A percentile compares a stretch with the other conserved stretches of the same genome.
phyloP scores from a whole-genome alignment of 306 rosid species.

The Erythrophleum fordii region DNA sequence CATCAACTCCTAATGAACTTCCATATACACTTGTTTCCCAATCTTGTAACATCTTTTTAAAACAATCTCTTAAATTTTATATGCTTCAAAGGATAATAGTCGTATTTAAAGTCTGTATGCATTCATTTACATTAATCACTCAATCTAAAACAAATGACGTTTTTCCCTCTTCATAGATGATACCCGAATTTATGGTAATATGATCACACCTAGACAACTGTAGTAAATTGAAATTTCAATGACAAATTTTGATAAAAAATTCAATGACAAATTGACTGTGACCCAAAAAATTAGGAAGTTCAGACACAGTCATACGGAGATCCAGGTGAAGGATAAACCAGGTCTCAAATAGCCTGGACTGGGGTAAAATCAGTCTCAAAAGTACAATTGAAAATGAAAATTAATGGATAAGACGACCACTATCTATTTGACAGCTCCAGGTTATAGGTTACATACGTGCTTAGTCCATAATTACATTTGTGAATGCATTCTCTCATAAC shows the following conservation, averaged over 20 bases:
- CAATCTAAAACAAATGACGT: too few species aligned
- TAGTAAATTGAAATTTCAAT: neutral
- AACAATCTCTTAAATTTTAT: too few species aligned
- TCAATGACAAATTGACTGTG: neutral
- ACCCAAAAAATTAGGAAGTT: neutral
- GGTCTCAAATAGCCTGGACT: neutral
- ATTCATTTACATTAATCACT: too few species aligned
- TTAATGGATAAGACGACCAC: neutral
- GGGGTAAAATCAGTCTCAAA: neutral
- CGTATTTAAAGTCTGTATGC: too few species aligned
- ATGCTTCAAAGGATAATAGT: too few species aligned
- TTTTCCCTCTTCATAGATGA: neutral
- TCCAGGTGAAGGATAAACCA: neutral
- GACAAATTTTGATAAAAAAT: neutral
- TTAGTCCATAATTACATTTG: constrained; percentile 38
- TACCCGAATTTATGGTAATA: neutral
- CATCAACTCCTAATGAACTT: too few species aligned
- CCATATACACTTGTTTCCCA: too few species aligned
- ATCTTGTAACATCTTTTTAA: too few species aligned
- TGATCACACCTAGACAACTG: neutral
- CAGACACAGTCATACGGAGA: neutral
- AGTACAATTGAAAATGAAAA: too few species aligned
- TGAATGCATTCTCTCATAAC: constrained; percentile 34
- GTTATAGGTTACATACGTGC: constrained; percentile 11
- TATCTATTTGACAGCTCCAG: constrained; percentile 25